Base-by-base conservation (phyloP, 306 rosid species). In the Castanea crenata region DNA sequence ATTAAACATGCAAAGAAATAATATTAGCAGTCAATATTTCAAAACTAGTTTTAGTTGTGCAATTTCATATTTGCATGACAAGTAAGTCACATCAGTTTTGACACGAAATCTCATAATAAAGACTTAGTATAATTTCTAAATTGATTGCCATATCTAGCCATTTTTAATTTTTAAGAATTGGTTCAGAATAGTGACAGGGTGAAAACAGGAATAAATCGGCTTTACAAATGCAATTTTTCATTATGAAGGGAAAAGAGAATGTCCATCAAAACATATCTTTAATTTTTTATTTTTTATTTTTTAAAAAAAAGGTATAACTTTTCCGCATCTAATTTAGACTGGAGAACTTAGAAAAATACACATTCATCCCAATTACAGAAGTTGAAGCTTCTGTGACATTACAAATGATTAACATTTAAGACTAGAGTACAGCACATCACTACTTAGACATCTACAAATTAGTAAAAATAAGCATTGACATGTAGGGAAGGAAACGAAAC, bases 401-500 rank as follows among this genome's bases (percentile, higher is more conserved):
- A 18, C 16, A 29, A 63, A 31, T 14, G 19, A 3, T 63, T 38
- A 31, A 29, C 70, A 64, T 29, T 31, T 6, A 31, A 64, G 46
- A 31, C 20, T 16, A 31, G 63, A 46, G 18, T 21, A 32, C 61
- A 6, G 46, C 31, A 46, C 5, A 2, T 51, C 11, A 18, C 55
- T 12, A 59, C 70, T 78, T 6, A 56, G 21, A 70, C 31, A 69
- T 56, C 4, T 9, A 4, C 12, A 57, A 31, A 54, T 21, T 23
- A 20, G 41, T 59, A 44, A 63, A 21, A 77, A 67, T 12, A 55
- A 69, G 41, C 31, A 75, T 57, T 46, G 29, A 69, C 73, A 21
- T 44, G 51, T 44, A 79, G 78, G 72, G 65, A 65, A 83, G 79
- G 76, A 68, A 78, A 69, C 7, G 58, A 38, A 79, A 87, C 97